phyloP scores from a whole-genome alignment of 441 rosid species.

The Populus trichocarpa region DNA sequence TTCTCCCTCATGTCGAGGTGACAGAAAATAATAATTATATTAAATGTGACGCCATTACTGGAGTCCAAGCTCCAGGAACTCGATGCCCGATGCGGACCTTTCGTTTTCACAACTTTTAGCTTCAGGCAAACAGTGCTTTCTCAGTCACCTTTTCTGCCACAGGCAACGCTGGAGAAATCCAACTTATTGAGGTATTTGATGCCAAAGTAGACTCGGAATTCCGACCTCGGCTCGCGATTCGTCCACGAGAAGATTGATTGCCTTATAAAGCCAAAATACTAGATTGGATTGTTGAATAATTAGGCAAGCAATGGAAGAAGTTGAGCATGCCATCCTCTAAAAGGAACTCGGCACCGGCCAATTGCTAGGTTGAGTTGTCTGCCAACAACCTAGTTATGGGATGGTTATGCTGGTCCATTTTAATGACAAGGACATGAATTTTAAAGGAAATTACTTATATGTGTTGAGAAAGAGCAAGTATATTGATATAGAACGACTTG shows the following conservation, averaged over 20 bases:
- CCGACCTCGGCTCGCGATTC: background rate
- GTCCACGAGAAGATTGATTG: too few species aligned
- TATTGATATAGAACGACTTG: too few species aligned
- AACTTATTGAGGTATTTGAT: background rate
- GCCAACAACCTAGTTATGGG: background rate
- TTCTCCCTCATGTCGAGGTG: background rate
- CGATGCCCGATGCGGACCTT: background rate
- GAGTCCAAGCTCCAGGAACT: background rate
- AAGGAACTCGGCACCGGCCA: background rate
- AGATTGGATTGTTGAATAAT: background rate
- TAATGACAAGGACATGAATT: too few species aligned
- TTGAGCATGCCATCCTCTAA: background rate
- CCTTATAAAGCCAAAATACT: background rate
- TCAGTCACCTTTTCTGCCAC: background rate
- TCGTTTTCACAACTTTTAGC: constrained; percentile 9
- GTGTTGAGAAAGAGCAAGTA: background rate
- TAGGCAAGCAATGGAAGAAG: background rate
- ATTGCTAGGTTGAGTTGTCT: background rate
- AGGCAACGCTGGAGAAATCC: background rate
- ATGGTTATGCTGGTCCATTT: too few species aligned
- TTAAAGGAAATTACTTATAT: background rate
- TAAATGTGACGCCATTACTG: background rate
- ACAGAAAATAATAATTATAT: background rate
- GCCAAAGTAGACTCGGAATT: background rate
- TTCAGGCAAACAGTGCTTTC: constrained; percentile 7